phyloP scores from a whole-genome alignment of 176 grass and related monocot species.

The Paspalum vaginatum region DNA sequence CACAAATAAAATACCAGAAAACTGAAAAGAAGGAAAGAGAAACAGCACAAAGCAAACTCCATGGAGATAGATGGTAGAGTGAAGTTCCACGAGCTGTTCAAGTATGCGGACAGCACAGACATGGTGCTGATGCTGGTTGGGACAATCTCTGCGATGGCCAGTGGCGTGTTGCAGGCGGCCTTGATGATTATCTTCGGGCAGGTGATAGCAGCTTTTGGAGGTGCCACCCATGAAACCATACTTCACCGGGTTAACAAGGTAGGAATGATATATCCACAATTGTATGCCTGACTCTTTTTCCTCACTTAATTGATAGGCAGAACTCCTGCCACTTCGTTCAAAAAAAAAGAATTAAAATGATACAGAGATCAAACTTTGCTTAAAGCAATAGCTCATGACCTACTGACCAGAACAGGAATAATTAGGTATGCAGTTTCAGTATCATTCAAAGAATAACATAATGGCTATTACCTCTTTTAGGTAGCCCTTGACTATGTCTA shows the following conservation, averaged over 20 bases:
- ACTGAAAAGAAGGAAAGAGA: neutral
- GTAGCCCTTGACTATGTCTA: conserved; percentile 29
- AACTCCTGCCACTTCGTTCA: no score
- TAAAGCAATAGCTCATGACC: neutral
- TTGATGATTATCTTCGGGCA: conserved; percentile 42
- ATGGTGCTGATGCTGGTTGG: conserved; percentile 39
- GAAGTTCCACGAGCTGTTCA: conserved; percentile 33
- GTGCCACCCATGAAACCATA: conserved; percentile 6
- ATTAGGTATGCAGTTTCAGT: neutral
- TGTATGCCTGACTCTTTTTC: no score
- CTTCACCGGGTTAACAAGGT: conserved; percentile 32
- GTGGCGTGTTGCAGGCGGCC: conserved; percentile 4
- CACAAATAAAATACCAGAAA: neutral
- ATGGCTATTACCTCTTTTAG: conserved; percentile 6
- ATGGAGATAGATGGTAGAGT: conserved; percentile 2
- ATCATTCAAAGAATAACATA: neutral
- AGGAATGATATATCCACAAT: neutral
- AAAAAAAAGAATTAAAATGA: neutral
- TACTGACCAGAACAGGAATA: no score
- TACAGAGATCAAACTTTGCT: neutral
- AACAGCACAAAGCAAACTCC: neutral
- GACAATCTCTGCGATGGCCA: conserved; percentile 7
- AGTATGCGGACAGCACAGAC: conserved; percentile 28
- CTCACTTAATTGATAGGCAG: no score
- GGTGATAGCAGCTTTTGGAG: conserved; percentile 22